These are phyloP conservation scores for Ceratocystiopsis sp. DNA, from an alignment of 2,329 filamentous ascomycete genomes.

Conservation along the genomic window DNA sequence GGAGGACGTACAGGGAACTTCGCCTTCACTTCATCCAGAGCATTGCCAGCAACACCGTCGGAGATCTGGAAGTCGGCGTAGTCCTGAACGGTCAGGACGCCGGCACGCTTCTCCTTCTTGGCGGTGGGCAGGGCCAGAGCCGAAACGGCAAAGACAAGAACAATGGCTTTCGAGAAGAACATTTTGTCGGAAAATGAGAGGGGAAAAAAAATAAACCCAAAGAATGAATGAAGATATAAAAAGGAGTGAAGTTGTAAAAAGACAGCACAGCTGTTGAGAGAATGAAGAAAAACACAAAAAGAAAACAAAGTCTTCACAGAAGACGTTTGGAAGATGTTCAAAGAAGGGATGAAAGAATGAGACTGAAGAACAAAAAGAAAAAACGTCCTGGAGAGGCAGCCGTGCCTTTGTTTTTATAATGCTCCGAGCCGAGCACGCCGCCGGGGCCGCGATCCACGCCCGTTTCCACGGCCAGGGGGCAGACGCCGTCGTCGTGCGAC, in stretches of 20 bases:
- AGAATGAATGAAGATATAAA: neutral
- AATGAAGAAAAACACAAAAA: neutral
- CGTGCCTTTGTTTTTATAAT: neutral
- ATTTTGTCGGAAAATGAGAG: conserved; percentile 13
- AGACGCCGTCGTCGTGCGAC: too few relatives aligned
- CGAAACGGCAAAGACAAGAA: conserved; percentile 20
- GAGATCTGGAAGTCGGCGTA: conserved; percentile 30
- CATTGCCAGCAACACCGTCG: conserved; percentile 32
- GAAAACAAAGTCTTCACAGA: conserved; percentile 7
- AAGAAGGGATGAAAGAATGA: neutral
- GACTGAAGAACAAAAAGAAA: conserved; percentile 2
- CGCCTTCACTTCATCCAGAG: conserved; percentile 33
- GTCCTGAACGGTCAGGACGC: conserved; percentile 14
- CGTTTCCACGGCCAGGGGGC: too few relatives aligned
- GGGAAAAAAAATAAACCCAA: neutral
- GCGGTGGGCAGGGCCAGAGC: conserved; percentile 17
- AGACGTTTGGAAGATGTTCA: neutral
- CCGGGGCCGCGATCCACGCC: too few relatives aligned
- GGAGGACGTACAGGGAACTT: conserved; percentile 30
- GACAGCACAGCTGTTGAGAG: conserved; percentile 9
- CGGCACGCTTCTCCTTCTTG: conserved; percentile 15
- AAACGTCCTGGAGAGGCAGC: neutral
- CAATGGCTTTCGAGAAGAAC: conserved; percentile 20
- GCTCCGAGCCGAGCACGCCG: too few relatives aligned
- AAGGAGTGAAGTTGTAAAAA: neutral